Evolutionary conservation across 129 eudicot species (phyloP).

Genomic region (Arctium minus): DNA sequence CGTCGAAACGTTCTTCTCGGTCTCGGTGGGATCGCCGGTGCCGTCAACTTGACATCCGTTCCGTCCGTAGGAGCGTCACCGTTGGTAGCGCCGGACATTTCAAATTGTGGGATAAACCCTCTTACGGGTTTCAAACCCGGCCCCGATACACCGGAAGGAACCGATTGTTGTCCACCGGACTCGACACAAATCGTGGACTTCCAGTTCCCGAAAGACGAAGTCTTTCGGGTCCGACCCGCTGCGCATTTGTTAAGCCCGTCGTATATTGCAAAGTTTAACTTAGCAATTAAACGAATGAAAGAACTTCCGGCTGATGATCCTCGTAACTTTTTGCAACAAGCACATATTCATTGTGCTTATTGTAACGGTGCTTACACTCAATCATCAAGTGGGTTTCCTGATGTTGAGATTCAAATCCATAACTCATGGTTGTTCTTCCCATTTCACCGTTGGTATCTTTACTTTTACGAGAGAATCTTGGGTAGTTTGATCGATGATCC

Average conservation of each 20-base stretch:
- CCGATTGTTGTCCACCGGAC: slow-evolving; percentile 5
- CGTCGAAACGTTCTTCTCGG: neutral
- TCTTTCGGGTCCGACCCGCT: neutral
- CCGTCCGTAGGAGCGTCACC: neutral
- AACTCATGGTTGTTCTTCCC: slow-evolving; percentile 43
- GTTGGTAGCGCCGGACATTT: neutral
- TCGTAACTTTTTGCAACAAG: slow-evolving; percentile 37
- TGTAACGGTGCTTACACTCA: slow-evolving; percentile 36
- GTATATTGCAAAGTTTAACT: slow-evolving; percentile 20
- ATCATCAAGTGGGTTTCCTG: slow-evolving; percentile 25
- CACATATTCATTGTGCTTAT: slow-evolving; percentile 39
- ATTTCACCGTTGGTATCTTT: slow-evolving; percentile 32
- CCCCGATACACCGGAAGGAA: neutral
- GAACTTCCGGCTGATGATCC: slow-evolving; percentile 37
- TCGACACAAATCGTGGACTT: neutral
- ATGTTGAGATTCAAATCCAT: slow-evolving; percentile 32
- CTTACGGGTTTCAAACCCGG: neutral
- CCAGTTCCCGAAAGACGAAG: neutral
- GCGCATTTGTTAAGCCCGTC: neutral
- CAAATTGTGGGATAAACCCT: neutral
- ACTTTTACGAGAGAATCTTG: slow-evolving; percentile 34
- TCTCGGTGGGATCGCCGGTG: neutral
- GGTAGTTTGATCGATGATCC: slow-evolving; percentile 43
- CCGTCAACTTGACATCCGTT: neutral
- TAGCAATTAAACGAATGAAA: slow-evolving; percentile 33